Conservation (phyloP, 768 basidiomycete genomes). For the Kwoniella sp. region DNA sequence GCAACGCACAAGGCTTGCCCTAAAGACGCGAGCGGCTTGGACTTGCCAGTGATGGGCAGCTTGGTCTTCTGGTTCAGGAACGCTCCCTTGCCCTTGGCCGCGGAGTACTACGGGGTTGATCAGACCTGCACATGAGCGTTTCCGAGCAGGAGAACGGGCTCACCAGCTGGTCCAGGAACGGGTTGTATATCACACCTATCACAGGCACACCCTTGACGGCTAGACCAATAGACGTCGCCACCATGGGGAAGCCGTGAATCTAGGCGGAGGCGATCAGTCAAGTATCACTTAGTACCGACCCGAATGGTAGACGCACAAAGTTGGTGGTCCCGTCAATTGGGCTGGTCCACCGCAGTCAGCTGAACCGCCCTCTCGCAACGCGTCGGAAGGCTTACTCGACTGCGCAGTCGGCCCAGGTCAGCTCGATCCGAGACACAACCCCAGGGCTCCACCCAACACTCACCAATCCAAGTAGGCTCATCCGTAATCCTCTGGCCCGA, state of each 20-base stretch:
- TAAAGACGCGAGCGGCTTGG: slow-evolving; percentile 62
- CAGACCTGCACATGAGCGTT: not conserved
- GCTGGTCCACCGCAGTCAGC: slow-evolving; percentile 7
- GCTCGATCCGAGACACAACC: too few relatives aligned
- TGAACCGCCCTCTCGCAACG: too few relatives aligned
- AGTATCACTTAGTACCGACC: not conserved
- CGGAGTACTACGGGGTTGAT: slow-evolving; percentile 58
- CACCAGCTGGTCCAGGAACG: slow-evolving; percentile 79
- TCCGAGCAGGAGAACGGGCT: slow-evolving; percentile 22
- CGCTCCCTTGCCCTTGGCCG: slow-evolving; percentile 72
- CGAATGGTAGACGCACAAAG: slow-evolving; percentile 26
- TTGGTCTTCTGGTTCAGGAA: slow-evolving; percentile 60
- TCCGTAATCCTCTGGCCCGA: slow-evolving; percentile 64
- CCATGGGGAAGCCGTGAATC: slow-evolving; percentile 63
- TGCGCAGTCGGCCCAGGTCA: slow-evolving; percentile 12
- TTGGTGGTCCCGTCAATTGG: slow-evolving; percentile 48
- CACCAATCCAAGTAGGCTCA: slow-evolving; percentile 89
- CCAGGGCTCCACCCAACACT: too few relatives aligned
- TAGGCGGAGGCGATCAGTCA: not conserved
- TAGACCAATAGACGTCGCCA: slow-evolving; percentile 85
- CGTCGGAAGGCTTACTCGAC: slow-evolving; percentile 20
- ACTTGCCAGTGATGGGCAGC: slow-evolving; percentile 60
- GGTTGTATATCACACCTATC: slow-evolving; percentile 88
- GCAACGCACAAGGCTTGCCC: slow-evolving; percentile 60
- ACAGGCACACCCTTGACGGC: slow-evolving; percentile 76